These are phyloP conservation scores for Gryganskiella cystojenkinii DNA, from an alignment of 192 early-diverging fungal genomes.

Conservation along the genomic window DNA sequence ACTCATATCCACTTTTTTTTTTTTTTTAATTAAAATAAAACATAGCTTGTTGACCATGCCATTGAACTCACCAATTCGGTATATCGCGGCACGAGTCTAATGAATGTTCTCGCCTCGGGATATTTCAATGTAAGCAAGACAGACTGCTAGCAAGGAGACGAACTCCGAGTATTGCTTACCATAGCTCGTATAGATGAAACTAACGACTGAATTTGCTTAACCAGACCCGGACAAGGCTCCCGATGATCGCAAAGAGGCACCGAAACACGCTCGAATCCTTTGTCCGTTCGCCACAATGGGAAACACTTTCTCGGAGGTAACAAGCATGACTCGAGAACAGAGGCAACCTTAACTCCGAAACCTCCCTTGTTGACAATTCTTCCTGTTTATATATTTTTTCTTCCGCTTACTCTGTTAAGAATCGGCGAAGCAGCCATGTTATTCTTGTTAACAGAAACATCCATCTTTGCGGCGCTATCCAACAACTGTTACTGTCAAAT, in stretches of 20 bases:
- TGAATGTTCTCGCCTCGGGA: slow-evolving; percentile 28
- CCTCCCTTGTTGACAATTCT: not conserved
- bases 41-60: slow-evolving; percentile 19
- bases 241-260: slow-evolving; percentile 15
- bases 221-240: not conserved
- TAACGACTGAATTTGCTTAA: not conserved
- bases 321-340: not conserved
- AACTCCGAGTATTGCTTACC: not conserved
- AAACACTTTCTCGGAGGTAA: slow-evolving; percentile 19
- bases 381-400: not conserved
- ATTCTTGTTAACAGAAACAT: slow-evolving; percentile 37
- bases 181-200: not conserved
- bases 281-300: slow-evolving; percentile 22
- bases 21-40: not conserved
- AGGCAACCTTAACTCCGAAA: not conserved
- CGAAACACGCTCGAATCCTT: slow-evolving; percentile 29
- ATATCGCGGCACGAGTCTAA: not conserved
- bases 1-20: not conserved
- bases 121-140: slow-evolving; percentile 17
- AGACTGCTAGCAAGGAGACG: not conserved
- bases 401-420: not conserved
- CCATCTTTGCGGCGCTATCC: slow-evolving; percentile 39
- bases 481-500: slow-evolving; percentile 56
- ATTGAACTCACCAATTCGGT: slow-evolving; percentile 22
- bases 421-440: slow-evolving; percentile 44